Evolutionary conservation across 148 eudicot genomes (phyloP).

Genomic region (Pouteria glomerata): DNA sequence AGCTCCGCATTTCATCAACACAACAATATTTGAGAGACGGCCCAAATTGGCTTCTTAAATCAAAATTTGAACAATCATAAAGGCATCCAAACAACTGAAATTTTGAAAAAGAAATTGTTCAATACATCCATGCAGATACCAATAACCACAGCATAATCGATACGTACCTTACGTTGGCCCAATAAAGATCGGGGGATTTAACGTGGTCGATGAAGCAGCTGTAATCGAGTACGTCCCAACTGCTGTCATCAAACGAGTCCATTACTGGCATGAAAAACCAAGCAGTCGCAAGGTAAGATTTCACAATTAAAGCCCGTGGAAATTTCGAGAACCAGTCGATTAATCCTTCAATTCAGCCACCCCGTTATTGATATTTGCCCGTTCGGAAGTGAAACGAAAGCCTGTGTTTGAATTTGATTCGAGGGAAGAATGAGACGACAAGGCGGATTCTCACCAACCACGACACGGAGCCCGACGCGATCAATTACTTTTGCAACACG

Average conservation of each 20-base stretch:
- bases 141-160: not conserved
- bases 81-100: not conserved
- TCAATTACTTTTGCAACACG: too few relatives aligned
- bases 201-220: constrained; percentile 42
- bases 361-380: too few relatives aligned
- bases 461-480: too few relatives aligned
- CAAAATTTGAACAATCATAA: not conserved
- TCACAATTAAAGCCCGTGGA: not conserved
- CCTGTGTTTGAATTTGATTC: not conserved
- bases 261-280: constrained; percentile 10
- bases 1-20: too few relatives aligned
- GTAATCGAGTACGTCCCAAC: constrained; percentile 51
- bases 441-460: not conserved
- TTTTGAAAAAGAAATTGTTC: not conserved
- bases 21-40: not conserved
- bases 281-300: not conserved
- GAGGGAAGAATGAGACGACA: not conserved
- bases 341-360: too few relatives aligned
- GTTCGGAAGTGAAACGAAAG: too few relatives aligned
- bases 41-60: not conserved
- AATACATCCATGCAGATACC: not conserved
- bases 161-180: constrained; percentile 39
- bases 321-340: not conserved
- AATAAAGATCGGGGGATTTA: constrained; percentile 44
- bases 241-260: constrained; percentile 42